Conservation (phyloP, 2,329 filamentous ascomycete species). For the Aspergillus amoenus region DNA sequence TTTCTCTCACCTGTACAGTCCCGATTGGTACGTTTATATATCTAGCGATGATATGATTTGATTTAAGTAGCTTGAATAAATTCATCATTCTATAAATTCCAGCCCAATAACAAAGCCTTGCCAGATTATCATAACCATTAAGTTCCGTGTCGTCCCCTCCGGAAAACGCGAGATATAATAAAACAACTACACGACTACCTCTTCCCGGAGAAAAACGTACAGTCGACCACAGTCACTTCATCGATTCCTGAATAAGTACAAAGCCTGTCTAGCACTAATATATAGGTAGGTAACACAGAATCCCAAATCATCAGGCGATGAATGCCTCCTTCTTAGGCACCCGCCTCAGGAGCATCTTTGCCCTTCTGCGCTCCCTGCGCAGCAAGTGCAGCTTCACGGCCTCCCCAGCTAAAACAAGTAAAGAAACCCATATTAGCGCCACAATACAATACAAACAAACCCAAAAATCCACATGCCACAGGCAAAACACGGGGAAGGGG, state of each 20-base stretch:
- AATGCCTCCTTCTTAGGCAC: constrained; percentile 26
- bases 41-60: background rate
- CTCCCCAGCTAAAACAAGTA: constrained; percentile 37
- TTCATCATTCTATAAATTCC: background rate
- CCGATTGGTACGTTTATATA: background rate
- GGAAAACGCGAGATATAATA: background rate
- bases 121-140: background rate
- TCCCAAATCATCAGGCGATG: constrained; percentile 12
- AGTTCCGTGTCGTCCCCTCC: background rate
- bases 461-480: background rate
- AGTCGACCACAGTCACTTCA: constrained; percentile 3
- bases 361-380: constrained; percentile 33
- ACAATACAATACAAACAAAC: background rate
- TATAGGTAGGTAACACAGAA: constrained; percentile 5
- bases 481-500: background rate
- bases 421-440: constrained; percentile 11
- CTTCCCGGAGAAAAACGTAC: background rate
- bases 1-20: background rate
- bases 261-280: constrained; percentile 9
- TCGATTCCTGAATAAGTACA: constrained; percentile 7
- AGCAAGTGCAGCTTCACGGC: constrained; percentile 41
- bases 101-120: background rate
- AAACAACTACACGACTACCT: background rate
- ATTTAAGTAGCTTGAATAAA: background rate
- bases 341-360: constrained; percentile 28